These are phyloP conservation scores for Knufia fluminis DNA, from an alignment of 2,329 filamentous ascomycete species.

Conservation along the genomic window DNA sequence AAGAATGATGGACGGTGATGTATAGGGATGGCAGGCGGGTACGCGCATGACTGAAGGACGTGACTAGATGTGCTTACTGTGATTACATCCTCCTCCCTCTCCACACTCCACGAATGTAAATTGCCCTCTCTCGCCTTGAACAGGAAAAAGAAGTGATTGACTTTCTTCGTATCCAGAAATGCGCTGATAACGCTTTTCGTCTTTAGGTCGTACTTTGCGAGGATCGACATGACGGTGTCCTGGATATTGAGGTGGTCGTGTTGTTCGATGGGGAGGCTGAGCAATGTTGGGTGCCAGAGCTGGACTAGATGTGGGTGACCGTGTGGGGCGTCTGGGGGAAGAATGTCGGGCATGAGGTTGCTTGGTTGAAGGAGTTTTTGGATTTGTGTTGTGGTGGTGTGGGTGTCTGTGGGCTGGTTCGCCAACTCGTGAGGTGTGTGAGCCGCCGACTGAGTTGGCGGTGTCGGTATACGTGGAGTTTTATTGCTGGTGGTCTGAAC, in stretches of 20 bases:
- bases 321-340: neutral
- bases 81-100: conserved; percentile 5
- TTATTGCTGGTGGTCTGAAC: neutral
- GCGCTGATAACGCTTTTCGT: conserved; percentile 1
- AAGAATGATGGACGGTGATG: too few relatives aligned
- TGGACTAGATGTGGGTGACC: conserved; percentile 6
- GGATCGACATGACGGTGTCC: conserved; percentile 9
- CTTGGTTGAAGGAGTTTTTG: neutral
- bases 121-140: conserved; percentile 6
- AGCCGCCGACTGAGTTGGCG: too few relatives aligned
- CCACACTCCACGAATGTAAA: conserved; percentile 6
- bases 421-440: too few relatives aligned
- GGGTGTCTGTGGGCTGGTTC: too few relatives aligned
- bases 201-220: conserved; percentile 5
- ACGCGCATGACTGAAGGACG: too few relatives aligned
- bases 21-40: too few relatives aligned
- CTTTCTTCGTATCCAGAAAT: conserved; percentile 3
- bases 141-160: conserved; percentile 8
- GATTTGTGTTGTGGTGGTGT: neutral
- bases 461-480: too few relatives aligned
- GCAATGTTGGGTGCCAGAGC: conserved; percentile 1
- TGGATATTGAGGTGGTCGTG: conserved; percentile 1
- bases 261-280: neutral
- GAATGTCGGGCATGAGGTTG: conserved; percentile 1
- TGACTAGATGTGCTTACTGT: conserved; percentile 8